Base-by-base conservation (phyloP, 768 basidiomycete genomes). In the Terana coerulea region DNA sequence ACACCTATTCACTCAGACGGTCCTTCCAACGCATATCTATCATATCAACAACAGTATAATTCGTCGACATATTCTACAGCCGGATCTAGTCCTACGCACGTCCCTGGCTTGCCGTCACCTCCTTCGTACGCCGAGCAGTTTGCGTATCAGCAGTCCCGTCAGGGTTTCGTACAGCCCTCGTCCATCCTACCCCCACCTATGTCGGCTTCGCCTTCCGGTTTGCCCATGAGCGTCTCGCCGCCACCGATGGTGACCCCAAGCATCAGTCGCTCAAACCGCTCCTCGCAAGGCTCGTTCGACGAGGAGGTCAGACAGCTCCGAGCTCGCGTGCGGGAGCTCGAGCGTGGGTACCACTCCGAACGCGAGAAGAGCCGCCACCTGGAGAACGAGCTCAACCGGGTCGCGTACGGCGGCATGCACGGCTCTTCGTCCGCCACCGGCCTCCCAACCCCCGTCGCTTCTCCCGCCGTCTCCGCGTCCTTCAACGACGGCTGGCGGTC, bases 401-500 rank as follows among this genome's bases (percentile, higher is more conserved):
- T 53, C 30, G 43, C 36, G 9, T 59, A 59, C 57, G 46, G 56
- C 21, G 22, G 33, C 25, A 11, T 15, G 9, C 53, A 50, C 56
- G n/a, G n/a, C n/a, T n/a, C n/a, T n/a, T 4, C 52, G 30, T 36
- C 53, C 36, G 40, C 56, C 22, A 58, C 60, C 24, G 64, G 64
- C 10, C 61, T 68, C n/a, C 66, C 68, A 3, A 58, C 67, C 3
- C 63, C 64, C 10, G 33, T 54, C 12, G 65, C 59, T 11, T 67
- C 71, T 5, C 69, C 74, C 0, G 69, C 70, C 1, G 72, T 75
- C 11, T 60, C 78, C 14, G 52, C 63, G 4, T 58, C 72, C 17
- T 84, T 86, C 70, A 75, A 81, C 40, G 68, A 73, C 25, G 75
- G 80, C 2, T 91, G 90, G 90, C 78, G 76, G 42, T 72, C 75